phyloP scores from a whole-genome alignment of 768 basidiomycete genomes.

The Lactarius quietus region DNA sequence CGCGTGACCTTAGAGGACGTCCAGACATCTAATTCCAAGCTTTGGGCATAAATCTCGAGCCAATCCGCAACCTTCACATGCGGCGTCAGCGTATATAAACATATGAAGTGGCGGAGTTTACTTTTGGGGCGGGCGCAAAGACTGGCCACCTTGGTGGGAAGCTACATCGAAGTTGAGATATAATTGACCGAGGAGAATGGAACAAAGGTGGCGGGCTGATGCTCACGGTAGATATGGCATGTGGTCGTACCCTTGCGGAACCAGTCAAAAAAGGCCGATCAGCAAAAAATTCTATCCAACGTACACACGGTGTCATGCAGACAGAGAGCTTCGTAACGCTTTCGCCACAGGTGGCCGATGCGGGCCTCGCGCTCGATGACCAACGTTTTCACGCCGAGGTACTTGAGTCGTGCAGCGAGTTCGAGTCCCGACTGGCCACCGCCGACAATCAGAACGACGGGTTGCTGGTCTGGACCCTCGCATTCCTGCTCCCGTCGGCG shows the following conservation, averaged over 20 bases:
- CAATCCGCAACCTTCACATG: constrained; percentile 55
- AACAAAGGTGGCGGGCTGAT: background rate
- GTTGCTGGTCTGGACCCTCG: constrained; percentile 38
- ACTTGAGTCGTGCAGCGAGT: constrained; percentile 56
- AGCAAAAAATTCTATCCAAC: constrained; percentile 30
- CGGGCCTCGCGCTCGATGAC: constrained; percentile 59
- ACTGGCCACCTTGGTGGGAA: constrained; percentile 37
- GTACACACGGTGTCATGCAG: constrained; percentile 66
- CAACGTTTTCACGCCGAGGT: constrained; percentile 45
- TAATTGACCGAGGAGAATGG: background rate
- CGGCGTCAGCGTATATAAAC: background rate
- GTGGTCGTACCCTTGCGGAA: constrained; percentile 45
- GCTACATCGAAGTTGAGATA: constrained; percentile 7
- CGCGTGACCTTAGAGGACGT: constrained; percentile 35
- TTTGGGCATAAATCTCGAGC: constrained; percentile 60
- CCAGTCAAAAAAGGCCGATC: constrained; percentile 7
- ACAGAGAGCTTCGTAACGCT: constrained; percentile 62
- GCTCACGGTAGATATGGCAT: constrained; percentile 44
- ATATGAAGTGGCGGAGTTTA: background rate
- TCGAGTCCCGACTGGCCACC: constrained; percentile 54
- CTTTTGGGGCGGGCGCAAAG: constrained; percentile 34
- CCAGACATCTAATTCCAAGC: constrained; percentile 64
- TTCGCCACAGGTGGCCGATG: constrained; percentile 64
- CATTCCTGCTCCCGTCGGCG: constrained; percentile 38
- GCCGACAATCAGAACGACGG: constrained; percentile 50